Evolutionary conservation across 2,329 filamentous ascomycete species (phyloP).

Genomic region (Fulvia fulva): DNA sequence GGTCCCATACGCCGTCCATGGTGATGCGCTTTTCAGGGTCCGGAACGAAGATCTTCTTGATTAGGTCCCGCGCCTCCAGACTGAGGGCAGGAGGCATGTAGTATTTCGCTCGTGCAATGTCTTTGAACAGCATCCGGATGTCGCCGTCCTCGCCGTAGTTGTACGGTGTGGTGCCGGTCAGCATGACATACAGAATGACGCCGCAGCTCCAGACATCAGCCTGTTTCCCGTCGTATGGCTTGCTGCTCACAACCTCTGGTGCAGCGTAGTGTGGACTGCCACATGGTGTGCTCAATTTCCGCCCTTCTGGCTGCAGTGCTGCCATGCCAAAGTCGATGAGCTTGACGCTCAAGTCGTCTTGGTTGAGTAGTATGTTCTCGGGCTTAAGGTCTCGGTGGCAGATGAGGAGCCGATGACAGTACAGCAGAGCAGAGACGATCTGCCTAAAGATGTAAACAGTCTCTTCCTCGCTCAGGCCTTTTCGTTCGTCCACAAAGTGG

Average conservation of each 20-base stretch:
- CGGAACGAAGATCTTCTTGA: constrained; percentile 72
- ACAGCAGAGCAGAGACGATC: constrained; percentile 85
- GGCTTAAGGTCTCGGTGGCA: constrained; percentile 96
- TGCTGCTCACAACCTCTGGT: constrained; percentile 78
- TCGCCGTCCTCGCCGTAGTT: constrained; percentile 59
- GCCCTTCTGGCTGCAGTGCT: constrained; percentile 75
- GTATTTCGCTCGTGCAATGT: constrained; percentile 49
- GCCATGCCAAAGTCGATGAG: constrained; percentile 98
- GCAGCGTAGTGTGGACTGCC: constrained; percentile 96
- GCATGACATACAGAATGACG: constrained; percentile 81
- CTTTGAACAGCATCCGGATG: constrained; percentile 59
- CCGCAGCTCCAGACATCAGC: constrained; percentile 95
- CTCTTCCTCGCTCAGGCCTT: constrained; percentile 72
- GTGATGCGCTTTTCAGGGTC: constrained; percentile 75
- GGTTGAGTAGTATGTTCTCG: constrained; percentile 88
- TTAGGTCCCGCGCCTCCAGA: constrained; percentile 69
- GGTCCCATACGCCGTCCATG: constrained; percentile 77
- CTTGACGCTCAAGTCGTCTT: constrained; percentile 69
- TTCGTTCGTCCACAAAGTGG: constrained; percentile 72
- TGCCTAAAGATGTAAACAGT: constrained; percentile 85
- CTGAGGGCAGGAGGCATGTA: constrained; percentile 51
- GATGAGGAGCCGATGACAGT: constrained; percentile 91
- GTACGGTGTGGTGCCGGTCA: constrained; percentile 82
- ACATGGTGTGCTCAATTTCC: constrained; percentile 82
- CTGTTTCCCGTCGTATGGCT: constrained; percentile 74